phyloP scores from a whole-genome alignment of 1,284 basidiomycete genomes.

The Chiua sp. region DNA sequence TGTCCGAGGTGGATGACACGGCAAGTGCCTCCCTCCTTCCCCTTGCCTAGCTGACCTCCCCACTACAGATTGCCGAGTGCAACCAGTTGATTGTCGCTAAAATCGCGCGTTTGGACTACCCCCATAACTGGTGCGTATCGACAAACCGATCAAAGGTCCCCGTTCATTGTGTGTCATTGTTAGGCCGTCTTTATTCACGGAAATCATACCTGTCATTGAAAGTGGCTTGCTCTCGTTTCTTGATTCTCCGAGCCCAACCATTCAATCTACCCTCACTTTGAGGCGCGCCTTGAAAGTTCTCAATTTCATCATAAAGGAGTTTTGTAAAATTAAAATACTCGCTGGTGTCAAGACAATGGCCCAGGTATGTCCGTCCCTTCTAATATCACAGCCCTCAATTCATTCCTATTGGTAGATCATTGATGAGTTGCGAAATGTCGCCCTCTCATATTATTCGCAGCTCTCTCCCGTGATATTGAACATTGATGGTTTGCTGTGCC shows the following conservation, averaged over 20 bases:
- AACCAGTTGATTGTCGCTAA: constrained; percentile 74
- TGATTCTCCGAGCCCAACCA: constrained; percentile 44
- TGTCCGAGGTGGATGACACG: constrained; percentile 76
- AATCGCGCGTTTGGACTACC: constrained; percentile 76
- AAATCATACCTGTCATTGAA: constrained; percentile 62
- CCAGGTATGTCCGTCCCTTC: constrained; percentile 43
- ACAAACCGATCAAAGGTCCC: constrained; percentile 11
- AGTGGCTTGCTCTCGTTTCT: constrained; percentile 55
- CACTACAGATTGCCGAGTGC: constrained; percentile 68
- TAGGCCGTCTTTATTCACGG: constrained; percentile 68
- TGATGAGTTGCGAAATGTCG: constrained; percentile 51
- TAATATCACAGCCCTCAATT: not conserved
- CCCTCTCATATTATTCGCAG: constrained; percentile 63
- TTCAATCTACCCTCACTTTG: constrained; percentile 55
- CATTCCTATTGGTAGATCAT: constrained; percentile 52
- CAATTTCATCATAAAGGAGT: constrained; percentile 70
- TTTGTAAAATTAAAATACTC: constrained; percentile 69
- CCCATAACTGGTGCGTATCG: constrained; percentile 60
- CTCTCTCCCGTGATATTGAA: constrained; percentile 53
- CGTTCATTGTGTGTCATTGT: constrained; percentile 3
- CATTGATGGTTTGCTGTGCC: constrained; percentile 44
- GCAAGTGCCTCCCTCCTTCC: constrained; percentile 42
- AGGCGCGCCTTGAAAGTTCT: constrained; percentile 65
- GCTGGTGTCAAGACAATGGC: constrained; percentile 68
- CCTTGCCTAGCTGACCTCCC: constrained; percentile 8